Percentiles rank a stretch among this genome's conserved stretches.
Evolutionary conservation across 441 rosid genomes (phyloP).

Genomic region (Breynia disticha): DNA sequence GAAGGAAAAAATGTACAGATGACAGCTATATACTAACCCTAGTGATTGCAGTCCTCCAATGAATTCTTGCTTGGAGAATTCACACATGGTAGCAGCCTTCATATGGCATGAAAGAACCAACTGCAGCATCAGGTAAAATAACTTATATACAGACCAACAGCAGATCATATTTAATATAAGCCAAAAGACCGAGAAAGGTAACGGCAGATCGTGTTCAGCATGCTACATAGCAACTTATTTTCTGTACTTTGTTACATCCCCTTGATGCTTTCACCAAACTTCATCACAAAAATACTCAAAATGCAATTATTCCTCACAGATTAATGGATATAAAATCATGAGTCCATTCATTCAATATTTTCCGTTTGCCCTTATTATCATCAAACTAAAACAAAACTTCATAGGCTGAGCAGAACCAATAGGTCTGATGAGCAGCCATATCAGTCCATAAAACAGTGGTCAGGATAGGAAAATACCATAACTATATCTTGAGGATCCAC

Average conservation of each 20-base stretch:
- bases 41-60: constrained; percentile 61
- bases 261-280: background rate
- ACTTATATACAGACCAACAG: background rate
- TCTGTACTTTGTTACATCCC: background rate
- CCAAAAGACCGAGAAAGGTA: too few species aligned
- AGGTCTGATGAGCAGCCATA: too few species aligned
- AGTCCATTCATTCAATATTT: too few species aligned
- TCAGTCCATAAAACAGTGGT: too few species aligned
- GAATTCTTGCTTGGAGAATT: constrained; percentile 88
- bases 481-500: constrained; percentile 99
- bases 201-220: too few species aligned
- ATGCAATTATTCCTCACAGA: background rate
- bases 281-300: background rate
- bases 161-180: too few species aligned
- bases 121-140: constrained; percentile 29
- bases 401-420: too few species aligned
- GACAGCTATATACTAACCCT: constrained; percentile 42
- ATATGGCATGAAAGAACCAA: constrained; percentile 97
- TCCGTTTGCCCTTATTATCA: too few species aligned
- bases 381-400: too few species aligned
- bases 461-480: constrained; percentile 48
- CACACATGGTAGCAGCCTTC: constrained; percentile 97
- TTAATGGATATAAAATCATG: too few species aligned
- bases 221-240: background rate
- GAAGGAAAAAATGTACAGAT: constrained; percentile 8